A percentile compares a stretch with the other conserved stretches of the same genome.
Conservation (phyloP, 306 rosid species). For the Mucuna pruriens region DNA sequence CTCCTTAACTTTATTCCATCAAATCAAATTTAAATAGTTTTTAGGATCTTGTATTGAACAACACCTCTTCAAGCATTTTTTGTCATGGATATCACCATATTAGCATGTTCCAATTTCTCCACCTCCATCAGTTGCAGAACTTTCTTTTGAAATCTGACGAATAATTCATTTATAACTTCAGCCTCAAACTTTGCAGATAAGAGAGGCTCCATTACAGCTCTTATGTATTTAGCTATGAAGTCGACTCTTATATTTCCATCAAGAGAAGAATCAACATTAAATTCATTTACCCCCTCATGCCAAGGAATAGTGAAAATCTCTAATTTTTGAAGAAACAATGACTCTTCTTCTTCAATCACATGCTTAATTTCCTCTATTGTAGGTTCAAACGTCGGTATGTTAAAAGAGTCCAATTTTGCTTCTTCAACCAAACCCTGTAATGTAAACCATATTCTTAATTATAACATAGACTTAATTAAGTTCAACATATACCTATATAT, state of each 20-base stretch:
- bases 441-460: background rate
- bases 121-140: too few species aligned
- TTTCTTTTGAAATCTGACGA: background rate
- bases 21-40: background rate
- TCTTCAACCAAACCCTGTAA: slow-evolving; percentile 18
- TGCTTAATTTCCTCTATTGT: background rate
- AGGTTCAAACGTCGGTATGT: background rate
- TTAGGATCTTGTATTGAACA: background rate
- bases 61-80: background rate
- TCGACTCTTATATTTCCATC: background rate
- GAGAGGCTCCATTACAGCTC: background rate
- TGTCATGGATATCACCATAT: background rate
- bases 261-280: too few species aligned
- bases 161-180: background rate
- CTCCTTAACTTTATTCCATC: background rate
- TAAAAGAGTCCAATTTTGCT: slow-evolving; percentile 8
- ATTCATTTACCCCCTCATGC: slow-evolving; percentile 17
- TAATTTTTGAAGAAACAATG: background rate
- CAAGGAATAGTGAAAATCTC: background rate
- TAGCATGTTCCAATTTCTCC: background rate
- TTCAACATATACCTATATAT: too few species aligned
- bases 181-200: background rate
- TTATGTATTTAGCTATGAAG: background rate
- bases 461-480: too few species aligned
- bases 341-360: slow-evolving; percentile 26